Conservation (phyloP, 106 monocot genomes). For the Dendrobium chrysotoxum region DNA sequence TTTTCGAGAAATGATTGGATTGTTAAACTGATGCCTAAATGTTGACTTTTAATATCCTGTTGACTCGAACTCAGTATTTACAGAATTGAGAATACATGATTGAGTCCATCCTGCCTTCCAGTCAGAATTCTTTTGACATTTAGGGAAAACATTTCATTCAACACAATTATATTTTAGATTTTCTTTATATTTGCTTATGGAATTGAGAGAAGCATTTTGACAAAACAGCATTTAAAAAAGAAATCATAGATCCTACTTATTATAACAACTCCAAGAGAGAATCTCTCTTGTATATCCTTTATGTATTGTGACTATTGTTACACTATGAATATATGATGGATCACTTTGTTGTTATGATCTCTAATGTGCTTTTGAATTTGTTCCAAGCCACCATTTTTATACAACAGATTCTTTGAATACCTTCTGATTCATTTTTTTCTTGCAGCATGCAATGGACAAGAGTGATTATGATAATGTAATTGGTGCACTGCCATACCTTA, state of each 20-base stretch:
- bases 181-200: too few relatives aligned
- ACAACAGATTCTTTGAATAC: not conserved
- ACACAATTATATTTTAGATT: too few relatives aligned
- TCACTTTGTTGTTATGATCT: not conserved
- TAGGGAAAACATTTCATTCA: too few relatives aligned
- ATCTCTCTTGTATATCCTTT: not conserved
- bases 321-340: not conserved
- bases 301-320: not conserved
- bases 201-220: too few relatives aligned
- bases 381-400: not conserved
- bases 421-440: not conserved
- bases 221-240: not conserved
- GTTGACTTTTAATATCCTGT: too few relatives aligned
- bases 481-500: constrained; percentile 88
- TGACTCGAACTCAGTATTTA: too few relatives aligned
- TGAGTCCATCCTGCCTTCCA: too few relatives aligned
- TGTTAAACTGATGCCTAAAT: too few relatives aligned
- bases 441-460: constrained; percentile 53
- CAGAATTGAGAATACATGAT: too few relatives aligned
- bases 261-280: not conserved
- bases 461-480: constrained; percentile 88
- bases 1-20: too few relatives aligned
- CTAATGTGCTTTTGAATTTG: not conserved
- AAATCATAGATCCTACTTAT: not conserved
- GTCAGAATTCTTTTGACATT: too few relatives aligned